Base-by-base conservation (phyloP, 129 eudicot species). In the Lactuca sativa region DNA sequence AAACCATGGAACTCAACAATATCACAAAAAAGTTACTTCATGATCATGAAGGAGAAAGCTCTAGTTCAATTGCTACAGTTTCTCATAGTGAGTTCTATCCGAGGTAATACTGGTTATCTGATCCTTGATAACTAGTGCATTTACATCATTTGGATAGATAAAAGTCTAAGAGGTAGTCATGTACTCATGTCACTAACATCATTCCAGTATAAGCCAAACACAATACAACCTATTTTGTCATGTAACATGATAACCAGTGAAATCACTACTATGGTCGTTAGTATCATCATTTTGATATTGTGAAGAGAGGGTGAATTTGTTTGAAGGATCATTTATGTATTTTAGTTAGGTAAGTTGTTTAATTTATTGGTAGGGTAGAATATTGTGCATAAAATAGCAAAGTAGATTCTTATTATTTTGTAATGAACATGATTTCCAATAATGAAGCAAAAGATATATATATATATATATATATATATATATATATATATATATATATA, bases 1-100 rank as follows among this genome's bases (percentile, higher is more conserved):
- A 51, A 31, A 85, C 88, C 57, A 83, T 83, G 92, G 90, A 85
- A 61, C 78, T 87, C 9, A 77, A 83, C 44, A 79, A 76, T 44
- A 55, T 65, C 6, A 64, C 81, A 31, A 82, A 77, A 53, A 71
- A 47, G 56, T 32, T 38, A 54, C 56, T 75, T 74, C 10, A 67
- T 53, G 47, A 75, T 52, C n/a, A 8, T 51, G 6, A 64, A 7
- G 56, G 34, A 32, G 77, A 52, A 13, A 43, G 72, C 72, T 74
- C 82, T 59, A 71, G 59, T 33, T 89, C 96, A 32, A 59, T 84
- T 65, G 92, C 93, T 12, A 84, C 72, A 18, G 43, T 86, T 5
- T 80, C 93, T 25, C 77, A 71, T 6, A 86, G 81, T 44, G 69
- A 82, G 47, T 84, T 86, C 83, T 72, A 55, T 64, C 88, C 86